Base-by-base conservation (phyloP, 192 early-diverging fungal species). In the Radiomyces spectabilis region DNA sequence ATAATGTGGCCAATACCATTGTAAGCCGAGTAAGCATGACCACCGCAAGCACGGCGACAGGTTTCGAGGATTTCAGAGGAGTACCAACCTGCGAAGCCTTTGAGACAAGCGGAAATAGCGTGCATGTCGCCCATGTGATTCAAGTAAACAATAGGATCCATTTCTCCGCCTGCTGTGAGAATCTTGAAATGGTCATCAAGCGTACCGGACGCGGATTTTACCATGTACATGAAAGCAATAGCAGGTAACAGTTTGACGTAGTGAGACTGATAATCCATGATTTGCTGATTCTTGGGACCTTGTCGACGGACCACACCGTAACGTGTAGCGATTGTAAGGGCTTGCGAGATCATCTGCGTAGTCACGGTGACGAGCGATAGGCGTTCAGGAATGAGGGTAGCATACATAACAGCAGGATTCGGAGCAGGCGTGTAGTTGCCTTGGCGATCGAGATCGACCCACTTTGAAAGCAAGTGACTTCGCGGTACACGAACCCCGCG, bases 191-290 rank as follows among this genome's bases (percentile, higher is more conserved):
- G 34, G n/a, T 53, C 43, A n/a, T 54, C 37, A n/a, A 59, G 33
- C 5, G 19, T 51, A 31, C 34, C 44, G 30, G 16, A 9, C 10
- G 46, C 12, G n/a, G 21, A 31, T 16, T 66, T 22, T 12, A 59
- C 25, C 30, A 79, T 66, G 42, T 79, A 79, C 49, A 73, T 65
- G 38, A 72, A 58, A 13, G 78, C 62, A 51, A 82, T 67, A 21
- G 69, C 61, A 3, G 83, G 83, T 49, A 85, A 65, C 49, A 83
- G 50, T 9, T 68, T 75, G 16, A 76, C 75, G 54, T 80, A 76
- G 35, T 82, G 75, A n/a, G 74, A 73, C 46, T 80, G 81, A 54
- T 82, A 85, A 44, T 85, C 81, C 57, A 85, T 72, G 51, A 85
- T 83, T 43, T 83, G 79, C 43, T 76, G 75, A 29, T 85, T 72